Evolutionary conservation across 225 moss, liverwort and hornwort genomes (phyloP), one percentile per base, ranked within the genome.

Genomic region (Physcomitrellopsis africana): DNA sequence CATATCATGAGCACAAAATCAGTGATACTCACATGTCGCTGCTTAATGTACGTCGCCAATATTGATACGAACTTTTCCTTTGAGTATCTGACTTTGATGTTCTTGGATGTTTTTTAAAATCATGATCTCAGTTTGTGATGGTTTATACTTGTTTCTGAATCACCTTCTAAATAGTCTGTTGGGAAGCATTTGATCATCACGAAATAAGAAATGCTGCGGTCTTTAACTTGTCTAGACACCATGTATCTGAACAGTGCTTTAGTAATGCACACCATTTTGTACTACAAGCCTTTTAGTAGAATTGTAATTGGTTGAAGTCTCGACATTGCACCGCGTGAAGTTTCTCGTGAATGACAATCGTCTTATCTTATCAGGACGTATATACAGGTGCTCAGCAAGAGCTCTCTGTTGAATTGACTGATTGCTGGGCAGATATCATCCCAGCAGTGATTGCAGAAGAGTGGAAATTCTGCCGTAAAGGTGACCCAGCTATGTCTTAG

Each of bases 391-490:
- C 99, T 53, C 87, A 92, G 54, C 83, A 87, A 72, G 92, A 92
- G 63, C 86, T 99, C 19, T 78, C 86, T 15, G 79, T 65, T 44
- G 99, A 99, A 83, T 79, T 95, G 71, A 72, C 73, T 74, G 99
- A 92, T 80, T 99, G 95, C 80, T 99, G 99, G 99, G 90, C 93
- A 81, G 99, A 99, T 89, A 89, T 99, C 58, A 92, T 95, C 76
- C 99, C 99, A 63, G 82, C 90, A 74, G 95, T 95, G 70, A 86
- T 99, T 32, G 63, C 75, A 51, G 99, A 99, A 74, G 99, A 99
- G 70, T 99, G 99, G 99, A 93, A 91, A 65, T 86, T 99, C 37
- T 90, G 92, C 82, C 87, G 87, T 65, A 99, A 95, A 87, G 99
- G 99, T 99, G 79, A 59, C 72, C 51, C 29, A 72, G 10, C 72